Percentiles rank a stretch among this genome's conserved stretches.
Conservation (phyloP, 139 green algal species). For the Picochlorum sp. region DNA sequence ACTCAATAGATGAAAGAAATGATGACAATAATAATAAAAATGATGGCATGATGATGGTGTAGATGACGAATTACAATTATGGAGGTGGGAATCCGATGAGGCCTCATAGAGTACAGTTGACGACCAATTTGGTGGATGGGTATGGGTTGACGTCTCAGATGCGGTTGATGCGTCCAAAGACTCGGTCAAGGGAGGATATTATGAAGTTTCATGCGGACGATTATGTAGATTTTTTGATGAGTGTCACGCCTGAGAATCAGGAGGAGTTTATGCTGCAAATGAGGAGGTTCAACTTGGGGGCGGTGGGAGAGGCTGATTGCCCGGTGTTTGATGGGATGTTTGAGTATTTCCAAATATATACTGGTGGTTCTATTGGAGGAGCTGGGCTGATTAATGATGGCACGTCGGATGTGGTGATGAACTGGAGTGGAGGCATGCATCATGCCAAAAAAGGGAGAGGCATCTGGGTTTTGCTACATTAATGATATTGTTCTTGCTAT, state of each 20-base stretch:
- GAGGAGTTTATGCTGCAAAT: constrained; percentile 89
- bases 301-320: constrained; percentile 83
- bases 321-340: constrained; percentile 98
- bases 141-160: constrained; percentile 83
- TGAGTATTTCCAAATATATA: constrained; percentile 77
- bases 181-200: constrained; percentile 57
- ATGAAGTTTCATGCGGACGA: constrained; percentile 93
- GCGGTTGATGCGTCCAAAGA: constrained; percentile 60
- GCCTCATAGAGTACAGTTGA: constrained; percentile 88
- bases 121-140: constrained; percentile 83
- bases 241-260: constrained; percentile 89
- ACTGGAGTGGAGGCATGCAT: constrained; percentile 96
- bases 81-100: constrained; percentile 81
- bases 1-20: too few species aligned
- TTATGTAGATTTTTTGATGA: constrained; percentile 93
- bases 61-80: constrained; percentile 48
- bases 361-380: constrained; percentile 79
- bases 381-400: constrained; percentile 82
- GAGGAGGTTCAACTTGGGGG: constrained; percentile 93
- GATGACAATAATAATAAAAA: background rate
- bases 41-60: background rate
- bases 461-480: constrained; percentile 92
- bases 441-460: constrained; percentile 88
- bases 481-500: constrained; percentile 98
- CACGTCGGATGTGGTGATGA: constrained; percentile 81